These are phyloP conservation scores for Pythium phragmiticola DNA, from an alignment of 352 stramenopile species.

Conservation along the genomic window DNA sequence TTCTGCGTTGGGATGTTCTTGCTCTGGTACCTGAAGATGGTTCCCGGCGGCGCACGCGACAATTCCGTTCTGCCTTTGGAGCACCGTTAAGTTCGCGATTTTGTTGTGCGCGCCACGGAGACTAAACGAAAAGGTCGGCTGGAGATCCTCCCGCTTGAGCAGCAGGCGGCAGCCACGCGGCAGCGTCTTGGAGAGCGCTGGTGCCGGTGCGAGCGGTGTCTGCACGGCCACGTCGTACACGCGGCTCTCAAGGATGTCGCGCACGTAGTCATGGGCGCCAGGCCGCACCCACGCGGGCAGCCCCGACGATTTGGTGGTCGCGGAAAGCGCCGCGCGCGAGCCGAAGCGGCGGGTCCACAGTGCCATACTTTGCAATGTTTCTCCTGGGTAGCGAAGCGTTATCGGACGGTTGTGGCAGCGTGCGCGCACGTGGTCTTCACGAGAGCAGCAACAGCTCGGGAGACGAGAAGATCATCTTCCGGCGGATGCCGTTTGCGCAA, in stretches of 20 bases:
- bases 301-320: slow-evolving; percentile 31
- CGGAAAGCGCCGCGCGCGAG: slow-evolving; percentile 9
- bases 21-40: slow-evolving; percentile 86
- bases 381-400: neutral
- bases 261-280: slow-evolving; percentile 72
- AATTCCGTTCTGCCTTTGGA: slow-evolving; percentile 79
- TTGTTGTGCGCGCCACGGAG: slow-evolving; percentile 98
- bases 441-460: neutral
- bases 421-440: neutral
- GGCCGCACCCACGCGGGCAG: slow-evolving; percentile 59
- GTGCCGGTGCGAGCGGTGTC: slow-evolving; percentile 66
- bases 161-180: slow-evolving; percentile 65
- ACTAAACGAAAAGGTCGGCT: slow-evolving; percentile 99
- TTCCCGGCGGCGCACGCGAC: slow-evolving; percentile 91
- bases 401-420: neutral
- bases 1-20: neutral
- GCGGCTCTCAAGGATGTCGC: slow-evolving; percentile 74
- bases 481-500: slow-evolving; percentile 19
- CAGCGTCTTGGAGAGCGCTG: slow-evolving; percentile 52
- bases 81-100: slow-evolving; percentile 91
- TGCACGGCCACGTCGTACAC: slow-evolving; percentile 83
- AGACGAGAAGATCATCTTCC: slow-evolving; percentile 12
- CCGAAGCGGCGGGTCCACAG: slow-evolving; percentile 37
- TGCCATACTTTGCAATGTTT: slow-evolving; percentile 4
- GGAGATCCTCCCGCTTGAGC: slow-evolving; percentile 97